Evolutionary conservation across 495 filamentous ascomycete genomes (phyloP), one percentile per base, ranked within the genome.

Genomic region (Tetracladium setigerum): DNA sequence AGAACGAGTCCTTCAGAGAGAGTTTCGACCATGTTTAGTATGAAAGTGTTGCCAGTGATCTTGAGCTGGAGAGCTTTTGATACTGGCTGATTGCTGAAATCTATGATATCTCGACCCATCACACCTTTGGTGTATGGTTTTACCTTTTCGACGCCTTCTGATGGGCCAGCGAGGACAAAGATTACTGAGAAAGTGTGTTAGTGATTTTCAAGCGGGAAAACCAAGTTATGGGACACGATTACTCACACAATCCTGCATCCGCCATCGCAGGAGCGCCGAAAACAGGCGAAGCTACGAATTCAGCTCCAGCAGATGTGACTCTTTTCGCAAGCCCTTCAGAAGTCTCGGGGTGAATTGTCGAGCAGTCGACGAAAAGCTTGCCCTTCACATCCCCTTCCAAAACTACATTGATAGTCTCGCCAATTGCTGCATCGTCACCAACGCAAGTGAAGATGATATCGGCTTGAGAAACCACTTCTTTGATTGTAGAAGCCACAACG

Each of bases 401-500:
- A 30, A 73, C 60, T 12, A 63, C 56, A 41, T 72, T 67, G 32
- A 87, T 70, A 44, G 79, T 75, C 2, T 65, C 64, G 35, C 70
- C 66, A 39, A 95, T 78, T 11, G 83, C 84, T 10, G 71, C 57
- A 67, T 96, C 89, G 59, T 92, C 85, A 55, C 82, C 82, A 14
- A 95, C 77, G 59, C 86, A 90, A 47, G 73, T 83, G 68, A 95
- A 94, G 64, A 92, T 83, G 47, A 95, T 76, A 63, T 90, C 83
- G 22, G 88, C 74, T 41, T 67, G 66, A 38, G 69, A 59, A 10
- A 90, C 78, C 46, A 83, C 86, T 27, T 80, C 79, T n/a, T 71
- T 52, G 55, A 94, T 66, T 18, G 71, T 74, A 19, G 69, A 61
- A 6, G 79, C 77, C 19, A 86, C 77, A 38, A 69, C 70, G 12